phyloP scores from a whole-genome alignment of 495 filamentous ascomycete genomes.

The Xylaria curta region DNA sequence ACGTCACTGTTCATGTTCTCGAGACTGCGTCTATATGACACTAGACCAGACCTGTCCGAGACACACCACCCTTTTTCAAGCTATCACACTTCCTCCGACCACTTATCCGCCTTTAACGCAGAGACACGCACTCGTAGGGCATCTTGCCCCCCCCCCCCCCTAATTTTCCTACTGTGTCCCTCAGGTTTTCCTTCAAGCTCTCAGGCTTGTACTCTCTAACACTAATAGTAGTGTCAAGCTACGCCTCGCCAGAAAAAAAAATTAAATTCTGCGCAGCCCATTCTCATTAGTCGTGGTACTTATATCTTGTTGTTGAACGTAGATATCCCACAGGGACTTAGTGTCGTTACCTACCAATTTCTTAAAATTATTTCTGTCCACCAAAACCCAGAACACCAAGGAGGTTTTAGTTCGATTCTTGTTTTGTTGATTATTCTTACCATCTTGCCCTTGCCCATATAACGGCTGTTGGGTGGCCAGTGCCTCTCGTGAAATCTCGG shows the following conservation, averaged over 20 bases:
- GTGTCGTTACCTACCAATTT: slow-evolving; percentile 23
- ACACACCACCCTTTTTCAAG: slow-evolving; percentile 31
- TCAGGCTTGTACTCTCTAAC: slow-evolving; percentile 29
- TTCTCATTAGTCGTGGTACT: slow-evolving; percentile 25
- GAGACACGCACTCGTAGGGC: slow-evolving; percentile 13
- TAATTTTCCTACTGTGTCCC: background rate
- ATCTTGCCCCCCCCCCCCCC: background rate
- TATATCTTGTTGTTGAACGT: background rate
- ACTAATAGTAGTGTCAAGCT: slow-evolving; percentile 31
- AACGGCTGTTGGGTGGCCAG: background rate
- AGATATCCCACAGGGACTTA: background rate
- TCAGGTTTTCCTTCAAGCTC: background rate
- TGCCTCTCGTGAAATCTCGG: background rate
- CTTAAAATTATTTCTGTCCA: background rate
- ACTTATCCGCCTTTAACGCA: slow-evolving; percentile 10
- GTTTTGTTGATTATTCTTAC: background rate
- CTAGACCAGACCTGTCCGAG: slow-evolving; percentile 30
- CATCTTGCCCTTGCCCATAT: background rate
- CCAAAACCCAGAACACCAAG: background rate
- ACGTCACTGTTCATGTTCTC: slow-evolving; percentile 30
- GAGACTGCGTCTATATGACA: slow-evolving; percentile 16
- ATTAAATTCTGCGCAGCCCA: slow-evolving; percentile 24
- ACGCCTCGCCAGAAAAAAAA: slow-evolving; percentile 20
- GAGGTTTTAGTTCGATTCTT: background rate
- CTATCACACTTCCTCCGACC: slow-evolving; percentile 21